Evolutionary conservation across 73 alveolate species (phyloP), one percentile per base, ranked within the genome.

Genomic region (Symbiodinium natans): DNA sequence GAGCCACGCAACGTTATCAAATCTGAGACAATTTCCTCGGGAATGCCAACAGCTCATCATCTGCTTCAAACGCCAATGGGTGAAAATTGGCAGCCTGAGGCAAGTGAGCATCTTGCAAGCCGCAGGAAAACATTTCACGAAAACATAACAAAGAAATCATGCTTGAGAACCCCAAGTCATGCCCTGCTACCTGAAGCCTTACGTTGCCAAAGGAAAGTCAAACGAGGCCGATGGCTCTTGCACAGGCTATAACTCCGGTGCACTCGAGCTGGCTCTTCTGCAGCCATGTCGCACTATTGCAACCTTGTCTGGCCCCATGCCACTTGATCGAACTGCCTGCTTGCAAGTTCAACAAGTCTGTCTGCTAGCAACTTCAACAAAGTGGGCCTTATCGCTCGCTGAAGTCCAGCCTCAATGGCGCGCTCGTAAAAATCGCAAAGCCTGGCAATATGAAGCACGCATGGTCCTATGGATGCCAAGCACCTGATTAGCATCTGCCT

Each of bases 51-150:
- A 23, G 27, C 48, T 29, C 31, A 41, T 21, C 48, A 90, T 17
- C 54, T 90, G 82, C 41, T 48, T 34, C 89, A 73, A 21, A 17
- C 97, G 73, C 97, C 97, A 90, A 33, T 90, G 97, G 52, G 97
- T 90, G 89, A 90, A 90, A 11, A 90, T 71, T 13, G 97, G 97
- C 75, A 90, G 36, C 97, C 97, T 90, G n/a, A n/a, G 80, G 46
- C 25, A n/a, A 46, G 59, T 46, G 59, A 6, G n/a, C n/a, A n/a
- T n/a, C n/a, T n/a, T n/a, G n/a, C n/a, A n/a, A n/a, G n/a, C n/a
- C n/a, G n/a, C n/a, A n/a, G n/a, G n/a, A n/a, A n/a, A n/a, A n/a
- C n/a, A n/a, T n/a, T n/a, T n/a, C n/a, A n/a, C n/a, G n/a, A 46
- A 46, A 6, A 46, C 59, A 46, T 6, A 13, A 46, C 59, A 46